Evolutionary conservation across 805 yeast genomes (phyloP), one percentile per base, ranked within the genome.

Genomic region (Yueomyces sinensis): DNA sequence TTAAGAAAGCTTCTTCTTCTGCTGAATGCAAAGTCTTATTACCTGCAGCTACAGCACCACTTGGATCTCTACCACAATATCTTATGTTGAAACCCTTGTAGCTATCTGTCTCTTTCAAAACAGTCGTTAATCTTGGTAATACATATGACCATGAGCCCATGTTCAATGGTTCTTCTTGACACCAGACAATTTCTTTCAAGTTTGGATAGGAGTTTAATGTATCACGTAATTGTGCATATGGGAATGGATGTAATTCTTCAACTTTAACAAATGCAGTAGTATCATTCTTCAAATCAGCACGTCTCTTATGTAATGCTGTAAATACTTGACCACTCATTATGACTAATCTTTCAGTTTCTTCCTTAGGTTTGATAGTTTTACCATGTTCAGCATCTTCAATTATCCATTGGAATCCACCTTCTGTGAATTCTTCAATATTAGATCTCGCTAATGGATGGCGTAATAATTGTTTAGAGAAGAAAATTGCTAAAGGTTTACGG

Each of bases 191-290:
- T 59, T 91, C 98, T 59, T 81, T 77, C 42, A 79, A 58, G 59
- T 75, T 76, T 52, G 93, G 84, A 69, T 80, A 91, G 32, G 75
- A 58, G 63, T 81, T 68, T 50, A 91, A 65, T 19, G 83, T 65
- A 47, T 89, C 96, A 56, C 83, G 79, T 50, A 91, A 64, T 67
- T 83, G 95, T 37, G 91, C 87, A 65, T 68, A 91, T 63, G 98
- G 98, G 96, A 91, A 91, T 62, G 99, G 99, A 58, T 91, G 96
- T 53, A 87, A 58, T 69, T 91, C 97, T 66, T 91, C 99, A 50
- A 91, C 54, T 65, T 77, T 83, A 52, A 87, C 61, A 60, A 91
- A 68, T 3, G 97, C 95, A 39, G 96, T 84, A 49, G 74, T 74
- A 61, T 73, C 83, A 62, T 82, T 78, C 33, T 68, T 82, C 40